A percentile compares a stretch with the other conserved stretches of the same genome.
phyloP scores from a whole-genome alignment of 768 basidiomycete species.

The Mrakia frigida region DNA sequence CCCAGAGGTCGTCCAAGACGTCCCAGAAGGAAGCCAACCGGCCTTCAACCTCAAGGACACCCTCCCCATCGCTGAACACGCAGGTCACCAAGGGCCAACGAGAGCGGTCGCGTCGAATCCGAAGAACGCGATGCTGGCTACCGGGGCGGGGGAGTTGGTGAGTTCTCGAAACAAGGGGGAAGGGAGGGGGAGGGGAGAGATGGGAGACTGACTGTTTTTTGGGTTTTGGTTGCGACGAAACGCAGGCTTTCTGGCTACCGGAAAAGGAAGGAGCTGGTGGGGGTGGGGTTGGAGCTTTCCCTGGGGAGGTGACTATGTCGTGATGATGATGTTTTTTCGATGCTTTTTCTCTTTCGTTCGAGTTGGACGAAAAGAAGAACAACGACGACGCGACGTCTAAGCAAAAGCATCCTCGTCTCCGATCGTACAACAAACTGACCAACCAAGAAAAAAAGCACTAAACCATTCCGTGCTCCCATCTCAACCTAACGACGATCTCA shows the following conservation, averaged over 20 bases:
- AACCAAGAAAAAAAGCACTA: too few species aligned
- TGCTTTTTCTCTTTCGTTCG: too few species aligned
- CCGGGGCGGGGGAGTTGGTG: constrained; percentile 61
- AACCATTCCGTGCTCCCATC: too few species aligned
- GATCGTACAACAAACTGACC: too few species aligned
- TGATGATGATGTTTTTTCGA: not conserved
- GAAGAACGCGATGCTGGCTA: constrained; percentile 77
- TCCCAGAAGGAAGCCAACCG: constrained; percentile 37
- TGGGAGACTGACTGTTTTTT: not conserved
- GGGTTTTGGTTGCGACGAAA: not conserved
- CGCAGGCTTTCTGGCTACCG: not conserved
- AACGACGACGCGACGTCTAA: too few species aligned
- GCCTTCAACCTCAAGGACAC: constrained; percentile 13
- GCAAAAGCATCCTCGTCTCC: too few species aligned
- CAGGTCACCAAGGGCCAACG: constrained; percentile 76
- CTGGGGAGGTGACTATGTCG: not conserved
- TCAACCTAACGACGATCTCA: too few species aligned
- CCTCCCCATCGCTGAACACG: constrained; percentile 46
- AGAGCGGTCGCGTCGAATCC: constrained; percentile 89
- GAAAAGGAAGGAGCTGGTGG: not conserved
- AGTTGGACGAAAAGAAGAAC: too few species aligned
- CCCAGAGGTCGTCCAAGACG: constrained; percentile 40
- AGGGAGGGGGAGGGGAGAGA: not conserved
- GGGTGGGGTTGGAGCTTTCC: too few species aligned
- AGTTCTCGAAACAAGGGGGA: constrained; percentile 30